Evolutionary conservation across 2,329 filamentous ascomycete genomes (phyloP).

Genomic region (Penicillium expansum): DNA sequence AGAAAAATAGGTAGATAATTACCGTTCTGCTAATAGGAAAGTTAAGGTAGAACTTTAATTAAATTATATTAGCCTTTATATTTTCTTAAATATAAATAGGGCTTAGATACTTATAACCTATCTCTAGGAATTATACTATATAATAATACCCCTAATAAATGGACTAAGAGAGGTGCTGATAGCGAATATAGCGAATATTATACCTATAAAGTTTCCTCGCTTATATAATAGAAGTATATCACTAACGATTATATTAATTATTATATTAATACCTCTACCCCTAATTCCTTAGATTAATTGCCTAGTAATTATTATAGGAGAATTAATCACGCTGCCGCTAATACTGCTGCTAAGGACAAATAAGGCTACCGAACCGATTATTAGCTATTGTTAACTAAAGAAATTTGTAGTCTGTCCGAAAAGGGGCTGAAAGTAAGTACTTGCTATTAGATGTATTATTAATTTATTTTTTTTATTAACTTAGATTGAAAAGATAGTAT

Average conservation of each 20-base stretch:
- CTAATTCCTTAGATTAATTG: neutral
- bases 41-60: neutral
- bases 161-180: neutral
- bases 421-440: neutral
- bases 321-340: neutral
- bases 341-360: neutral
- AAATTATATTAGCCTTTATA: neutral
- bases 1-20: neutral
- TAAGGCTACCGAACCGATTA: neutral
- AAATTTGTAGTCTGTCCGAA: neutral
- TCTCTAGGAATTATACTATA: neutral
- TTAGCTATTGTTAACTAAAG: neutral
- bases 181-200: neutral
- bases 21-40: neutral
- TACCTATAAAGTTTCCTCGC: neutral
- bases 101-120: neutral
- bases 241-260: neutral
- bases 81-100: neutral
- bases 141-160: neutral
- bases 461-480: neutral
- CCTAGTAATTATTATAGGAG: neutral
- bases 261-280: neutral
- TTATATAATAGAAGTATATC: neutral
- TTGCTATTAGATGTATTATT: neutral
- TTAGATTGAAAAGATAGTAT: neutral